Evolutionary conservation across 306 rosid species (phyloP).

Genomic region (Quercus berberidifolia): DNA sequence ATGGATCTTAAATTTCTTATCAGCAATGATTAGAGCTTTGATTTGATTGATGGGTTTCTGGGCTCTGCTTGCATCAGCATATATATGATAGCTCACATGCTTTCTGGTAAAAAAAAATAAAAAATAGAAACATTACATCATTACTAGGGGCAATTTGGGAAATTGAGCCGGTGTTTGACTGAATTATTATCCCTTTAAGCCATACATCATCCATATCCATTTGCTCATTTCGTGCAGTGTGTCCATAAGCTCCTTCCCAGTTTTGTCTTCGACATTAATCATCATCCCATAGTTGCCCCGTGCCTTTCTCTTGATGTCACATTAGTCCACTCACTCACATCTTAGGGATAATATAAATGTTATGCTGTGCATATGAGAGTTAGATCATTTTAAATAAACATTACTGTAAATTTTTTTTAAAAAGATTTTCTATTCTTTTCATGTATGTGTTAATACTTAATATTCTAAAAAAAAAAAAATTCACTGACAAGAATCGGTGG

Average conservation of each 20-base stretch:
- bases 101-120: background rate
- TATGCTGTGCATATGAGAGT: accelerated
- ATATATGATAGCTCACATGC: conserved; percentile 25
- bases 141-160: conserved; percentile 21
- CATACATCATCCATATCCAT: conserved; percentile 42
- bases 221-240: conserved; percentile 45
- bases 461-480: too few relatives aligned
- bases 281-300: background rate
- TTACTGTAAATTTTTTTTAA: too few relatives aligned
- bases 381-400: accelerated
- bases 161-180: conserved; percentile 11
- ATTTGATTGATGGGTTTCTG: conserved; percentile 36
- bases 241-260: conserved; percentile 3
- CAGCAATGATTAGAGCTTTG: conserved; percentile 57
- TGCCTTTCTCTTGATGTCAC: background rate
- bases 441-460: too few relatives aligned
- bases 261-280: background rate
- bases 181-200: conserved; percentile 34
- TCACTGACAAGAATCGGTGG: too few relatives aligned
- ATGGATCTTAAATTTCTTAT: conserved; percentile 40
- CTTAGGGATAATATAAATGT: too few relatives aligned
- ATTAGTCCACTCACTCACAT: too few relatives aligned
- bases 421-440: too few relatives aligned
- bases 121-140: background rate
- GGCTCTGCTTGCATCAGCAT: conserved; percentile 24